Evolutionary conservation across 2,329 filamentous ascomycete genomes (phyloP), one percentile per base, ranked within the genome.

Genomic region (Alternaria novae-zelandiae): DNA sequence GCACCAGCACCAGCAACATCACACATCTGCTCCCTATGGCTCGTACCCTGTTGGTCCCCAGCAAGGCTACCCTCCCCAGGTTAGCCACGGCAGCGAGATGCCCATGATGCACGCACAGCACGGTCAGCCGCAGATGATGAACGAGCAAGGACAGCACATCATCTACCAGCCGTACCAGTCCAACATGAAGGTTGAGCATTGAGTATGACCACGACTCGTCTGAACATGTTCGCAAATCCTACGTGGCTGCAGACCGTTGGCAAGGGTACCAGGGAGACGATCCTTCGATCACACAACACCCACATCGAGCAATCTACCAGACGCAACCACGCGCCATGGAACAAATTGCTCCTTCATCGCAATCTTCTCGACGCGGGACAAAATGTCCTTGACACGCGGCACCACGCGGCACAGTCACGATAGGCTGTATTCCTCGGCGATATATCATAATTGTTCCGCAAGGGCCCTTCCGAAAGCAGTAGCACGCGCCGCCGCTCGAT

Each of bases 111-210:
- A 76, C 17, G 69, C 74, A 23, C 69, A 73, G 41, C 77, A 78
- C 54, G 61, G 68, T 10, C 77, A 77, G 59, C 47, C 72, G 21
- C 77, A 77, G 54, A 79, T 81, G 78, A 81, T 81, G 71, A 71
- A 72, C 28, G 77, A 79, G 54, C 75, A 77, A 54, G 72, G 74
- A n/a, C 78, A 74, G 54, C 71, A 80, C 62, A 80, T 82, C 65
- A 80, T 81, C 71, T 82, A 81, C 56, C 78, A 64, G 44, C 54
- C 59, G 5, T 61, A 78, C 54, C 74, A 74, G 45, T 70, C 75
- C 8, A 80, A 80, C 64, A 79, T 81, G 78, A 82, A 81, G 69
- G 76, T 76, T 23, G 79, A 82, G 69, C 77, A 80, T 50, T 78
- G 70, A 75, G 63, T 21, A 47, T 47, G 53, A 54, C 45, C 43